Evolutionary conservation across 495 filamentous ascomycete species (phyloP).

Genomic region (Hypoxylon lienhwacheense): DNA sequence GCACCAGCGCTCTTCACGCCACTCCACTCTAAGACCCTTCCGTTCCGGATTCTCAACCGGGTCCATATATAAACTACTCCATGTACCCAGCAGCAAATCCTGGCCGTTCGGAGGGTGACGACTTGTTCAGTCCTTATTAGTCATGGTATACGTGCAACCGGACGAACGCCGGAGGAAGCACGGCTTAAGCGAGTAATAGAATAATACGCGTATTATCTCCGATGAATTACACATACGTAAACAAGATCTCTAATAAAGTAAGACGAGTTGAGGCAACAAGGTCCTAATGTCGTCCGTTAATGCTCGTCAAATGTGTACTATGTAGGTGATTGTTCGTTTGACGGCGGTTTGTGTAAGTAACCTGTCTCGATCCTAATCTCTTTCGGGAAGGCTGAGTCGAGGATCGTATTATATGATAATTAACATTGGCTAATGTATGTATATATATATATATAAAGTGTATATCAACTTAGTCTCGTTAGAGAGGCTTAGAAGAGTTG

Average conservation of each 20-base stretch:
- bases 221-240: too few relatives aligned
- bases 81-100: constrained; percentile 7
- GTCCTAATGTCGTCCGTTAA: neutral
- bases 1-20: constrained; percentile 21
- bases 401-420: too few relatives aligned
- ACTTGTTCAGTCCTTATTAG: constrained; percentile 20
- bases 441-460: too few relatives aligned
- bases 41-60: constrained; percentile 32
- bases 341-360: too few relatives aligned
- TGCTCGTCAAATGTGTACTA: neutral
- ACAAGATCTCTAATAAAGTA: constrained; percentile 3
- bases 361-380: too few relatives aligned
- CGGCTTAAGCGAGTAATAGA: constrained; percentile 2
- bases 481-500: too few relatives aligned
- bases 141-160: constrained; percentile 9
- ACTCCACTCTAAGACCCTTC: constrained; percentile 21
- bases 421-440: too few relatives aligned
- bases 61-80: constrained; percentile 3
- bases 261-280: constrained; percentile 8
- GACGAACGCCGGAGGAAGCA: neutral
- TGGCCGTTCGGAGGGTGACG: constrained; percentile 1
- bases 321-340: too few relatives aligned
- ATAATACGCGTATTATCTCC: constrained; percentile 16
- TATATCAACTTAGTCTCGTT: too few relatives aligned
- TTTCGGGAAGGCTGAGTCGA: too few relatives aligned